Evolutionary conservation across 306 rosid species (phyloP), one percentile per base, ranked within the genome.

Genomic region (Corylus avellana): DNA sequence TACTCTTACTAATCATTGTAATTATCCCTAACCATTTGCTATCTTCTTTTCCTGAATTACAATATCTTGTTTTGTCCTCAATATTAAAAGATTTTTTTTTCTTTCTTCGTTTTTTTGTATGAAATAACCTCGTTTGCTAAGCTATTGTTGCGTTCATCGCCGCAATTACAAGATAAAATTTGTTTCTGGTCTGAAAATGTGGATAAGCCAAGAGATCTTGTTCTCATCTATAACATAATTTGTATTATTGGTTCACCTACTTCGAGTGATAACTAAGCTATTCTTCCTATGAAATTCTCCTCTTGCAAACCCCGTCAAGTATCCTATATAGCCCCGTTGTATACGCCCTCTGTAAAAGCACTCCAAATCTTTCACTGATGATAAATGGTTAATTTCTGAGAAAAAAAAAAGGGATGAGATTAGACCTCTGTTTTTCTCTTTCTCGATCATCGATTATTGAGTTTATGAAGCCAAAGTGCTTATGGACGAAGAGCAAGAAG

Each of bases 381-480:
- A 42, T 42, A 42, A 42, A 42, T 42, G 46, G 46, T 42, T 42
- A 42, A 42, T 42, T 5, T 62, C 35, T 62, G 44, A 62, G 1
- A 62, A 29, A 16, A 62, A 62, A 62, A 29, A 16, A 62, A 62
- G 39, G 44, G 4, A 44, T 17, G 46, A 42, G 46, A 42, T 42
- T 42, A 5, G 46, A 42, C 8, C 46, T 42, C 46, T 42, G 46
- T 42, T 42, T 42, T 42, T 42, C 46, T 42, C 7, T 6, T 42
- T 42, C 46, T 6, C 46, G 7, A 39, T 54, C 63, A 72, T 76
- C 75, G 73, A 48, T 79, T 22, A 29, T 46, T 27, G 12, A 56
- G 78, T 77, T 74, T 27, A 13, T 83, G 80, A 83, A 89, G 81
- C 79, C 78, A 54, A 57, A 50, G 66, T 82, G 76, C 83, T 64